Evolutionary conservation across 345 rosid species (phyloP), one percentile per base, ranked within the genome.

Genomic region (Psidium friedrichsthalianum): DNA sequence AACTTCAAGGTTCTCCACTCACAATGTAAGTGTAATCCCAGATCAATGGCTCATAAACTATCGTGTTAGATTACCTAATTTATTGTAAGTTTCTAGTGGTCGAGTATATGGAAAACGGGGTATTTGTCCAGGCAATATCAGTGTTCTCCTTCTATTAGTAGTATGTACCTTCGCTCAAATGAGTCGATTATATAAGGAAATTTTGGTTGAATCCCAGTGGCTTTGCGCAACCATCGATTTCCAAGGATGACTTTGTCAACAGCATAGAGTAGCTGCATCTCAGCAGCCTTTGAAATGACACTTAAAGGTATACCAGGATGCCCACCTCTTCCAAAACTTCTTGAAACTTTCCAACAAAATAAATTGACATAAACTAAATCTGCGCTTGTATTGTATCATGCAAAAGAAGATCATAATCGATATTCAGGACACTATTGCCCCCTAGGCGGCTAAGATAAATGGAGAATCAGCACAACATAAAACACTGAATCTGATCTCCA

Each of bases 231-330:
- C 98, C 99, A 96, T 91, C 96, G 91, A 85, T 95, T 94, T 76
- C 99, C 98, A 54, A 97, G 85, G 54, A 97, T 93, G 82, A 94
- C 91, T 89, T 86, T 96, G 85, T 97, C 99, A 40, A 97, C 94
- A 9, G 96, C 94, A 87, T 96, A 91, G 56, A 91, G 90, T 47
- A 97, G 96, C 90, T 95, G 95, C 87, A 97, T 93, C 89, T 94
- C 98, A 85, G 98, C 99, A 90, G 96, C 99, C 90, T 96, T 97
- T 74, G 98, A 95, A 90, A 97, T 93, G 81, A 96, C 95, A 90
- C 93, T 96, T 87, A 95, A 87, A 54, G 98, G 98, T 89, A 96
- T 93, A 82, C 90, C 95, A 10, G 97, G 94, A 88, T 91, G 94
- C 81, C 98, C 52, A 95, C 89, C 92, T 97, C 99, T 86, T 97